Conservation (phyloP, 2,329 filamentous ascomycete species). For the Aspergillus viridinutans region DNA sequence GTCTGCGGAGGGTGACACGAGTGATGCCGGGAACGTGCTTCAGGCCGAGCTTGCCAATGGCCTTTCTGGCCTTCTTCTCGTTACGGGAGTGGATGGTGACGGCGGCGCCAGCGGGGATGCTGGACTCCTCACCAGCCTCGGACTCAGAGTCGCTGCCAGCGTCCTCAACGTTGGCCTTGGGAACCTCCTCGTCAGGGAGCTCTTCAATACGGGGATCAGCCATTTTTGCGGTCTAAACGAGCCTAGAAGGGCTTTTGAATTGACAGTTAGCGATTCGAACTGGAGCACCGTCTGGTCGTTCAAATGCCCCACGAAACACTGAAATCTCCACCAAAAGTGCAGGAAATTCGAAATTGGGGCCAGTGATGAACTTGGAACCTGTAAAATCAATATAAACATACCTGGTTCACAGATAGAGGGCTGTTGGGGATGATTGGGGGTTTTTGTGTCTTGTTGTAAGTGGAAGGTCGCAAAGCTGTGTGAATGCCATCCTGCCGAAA, state of each 20-base stretch:
- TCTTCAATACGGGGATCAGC: constrained; percentile 98
- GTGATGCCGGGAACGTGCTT: constrained; percentile 97
- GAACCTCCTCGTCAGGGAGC: constrained; percentile 79
- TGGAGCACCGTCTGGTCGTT: constrained; percentile 9
- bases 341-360: constrained; percentile 22
- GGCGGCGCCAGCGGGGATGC: constrained; percentile 76
- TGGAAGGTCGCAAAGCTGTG: constrained; percentile 37
- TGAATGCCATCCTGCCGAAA: constrained; percentile 39
- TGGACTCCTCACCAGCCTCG: constrained; percentile 53
- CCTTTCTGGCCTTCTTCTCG: constrained; percentile 99
- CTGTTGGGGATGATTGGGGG: constrained; percentile 33
- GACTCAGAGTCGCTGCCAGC: constrained; percentile 51
- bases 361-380: constrained; percentile 15
- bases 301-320: constrained; percentile 18
- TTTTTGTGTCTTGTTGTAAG: constrained; percentile 35
- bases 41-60: constrained; percentile 95
- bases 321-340: constrained; percentile 14
- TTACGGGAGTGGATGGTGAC: constrained; percentile 96
- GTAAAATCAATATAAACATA: constrained; percentile 26
- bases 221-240: constrained; percentile 58
- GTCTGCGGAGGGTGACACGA: constrained; percentile 92
- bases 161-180: constrained; percentile 78
- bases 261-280: constrained; percentile 17
- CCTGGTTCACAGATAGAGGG: constrained; percentile 30
- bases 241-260: constrained; percentile 17